Evolutionary conservation across 2,329 filamentous ascomycete species (phyloP).

Genomic region (Beauveria asiatica): DNA sequence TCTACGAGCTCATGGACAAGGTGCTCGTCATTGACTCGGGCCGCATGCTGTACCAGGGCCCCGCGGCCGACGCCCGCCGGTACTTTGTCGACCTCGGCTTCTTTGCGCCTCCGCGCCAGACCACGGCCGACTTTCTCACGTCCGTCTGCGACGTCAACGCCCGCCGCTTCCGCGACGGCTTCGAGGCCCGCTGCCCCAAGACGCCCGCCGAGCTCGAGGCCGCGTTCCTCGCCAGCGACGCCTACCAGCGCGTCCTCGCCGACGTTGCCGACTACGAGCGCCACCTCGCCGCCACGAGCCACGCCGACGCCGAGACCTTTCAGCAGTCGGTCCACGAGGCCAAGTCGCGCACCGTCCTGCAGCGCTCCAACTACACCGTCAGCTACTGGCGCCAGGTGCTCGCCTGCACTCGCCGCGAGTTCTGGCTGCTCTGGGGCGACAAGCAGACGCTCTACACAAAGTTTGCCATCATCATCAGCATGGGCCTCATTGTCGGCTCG

Average conservation of each 20-base stretch:
- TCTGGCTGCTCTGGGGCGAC: slow-evolving; percentile 71
- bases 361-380: slow-evolving; percentile 67
- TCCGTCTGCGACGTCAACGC: slow-evolving; percentile 68
- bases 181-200: slow-evolving; percentile 55
- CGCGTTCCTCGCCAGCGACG: slow-evolving; percentile 54
- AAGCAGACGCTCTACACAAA: slow-evolving; percentile 69
- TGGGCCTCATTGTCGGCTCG: slow-evolving; percentile 65
- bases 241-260: slow-evolving; percentile 49
- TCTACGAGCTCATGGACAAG: slow-evolving; percentile 59
- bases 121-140: slow-evolving; percentile 67
- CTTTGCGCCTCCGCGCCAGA: slow-evolving; percentile 61
- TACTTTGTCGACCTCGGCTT: slow-evolving; percentile 70
- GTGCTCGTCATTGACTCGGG: slow-evolving; percentile 69
- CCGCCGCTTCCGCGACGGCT: slow-evolving; percentile 56
- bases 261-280: slow-evolving; percentile 47
- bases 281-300: slow-evolving; percentile 41
- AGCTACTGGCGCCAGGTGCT: slow-evolving; percentile 64
- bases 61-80: slow-evolving; percentile 50
- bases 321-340: slow-evolving; percentile 57
- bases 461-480: slow-evolving; percentile 67
- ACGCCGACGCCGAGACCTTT: slow-evolving; percentile 55
- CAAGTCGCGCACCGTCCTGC: slow-evolving; percentile 60
- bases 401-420: slow-evolving; percentile 61
- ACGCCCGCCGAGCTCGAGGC: slow-evolving; percentile 58
- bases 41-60: slow-evolving; percentile 60